These are phyloP conservation scores for Kodamaea lidongshanica DNA, from an alignment of 805 yeast species.

Conservation along the genomic window DNA sequence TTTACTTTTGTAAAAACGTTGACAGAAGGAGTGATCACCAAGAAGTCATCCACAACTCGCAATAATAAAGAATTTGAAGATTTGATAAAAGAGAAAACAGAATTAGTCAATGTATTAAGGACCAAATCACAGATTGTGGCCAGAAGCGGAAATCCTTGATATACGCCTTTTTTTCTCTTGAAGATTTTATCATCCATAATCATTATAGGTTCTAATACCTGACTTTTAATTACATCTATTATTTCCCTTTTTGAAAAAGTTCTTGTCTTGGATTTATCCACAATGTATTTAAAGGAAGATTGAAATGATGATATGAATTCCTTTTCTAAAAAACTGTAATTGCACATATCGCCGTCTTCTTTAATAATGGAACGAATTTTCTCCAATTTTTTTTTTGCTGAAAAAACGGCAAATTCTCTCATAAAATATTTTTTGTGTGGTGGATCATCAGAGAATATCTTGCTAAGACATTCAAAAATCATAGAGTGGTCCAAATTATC, in stretches of 20 bases:
- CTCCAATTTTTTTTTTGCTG: slow-evolving; percentile 5
- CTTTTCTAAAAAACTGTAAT: slow-evolving; percentile 1
- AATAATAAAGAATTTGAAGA: slow-evolving; percentile 36
- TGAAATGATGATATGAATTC: no score
- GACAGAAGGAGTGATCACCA: slow-evolving; percentile 51
- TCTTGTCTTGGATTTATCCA: slow-evolving; percentile 28
- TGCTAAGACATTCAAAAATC: slow-evolving; percentile 28
- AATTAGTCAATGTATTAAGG: slow-evolving; percentile 54
- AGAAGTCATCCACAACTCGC: slow-evolving; percentile 80
- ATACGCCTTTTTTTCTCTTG: slow-evolving; percentile 61
- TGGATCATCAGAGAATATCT: slow-evolving; percentile 21
- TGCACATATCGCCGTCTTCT: slow-evolving; percentile 10
- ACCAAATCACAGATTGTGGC: slow-evolving; percentile 67
- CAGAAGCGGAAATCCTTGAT: slow-evolving; percentile 80
- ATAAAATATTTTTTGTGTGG: slow-evolving; percentile 16
- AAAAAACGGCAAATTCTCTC: slow-evolving; percentile 13
- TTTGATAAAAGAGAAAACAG: slow-evolving; percentile 18
- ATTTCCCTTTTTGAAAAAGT: slow-evolving; percentile 41
- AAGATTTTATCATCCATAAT: slow-evolving; percentile 30
- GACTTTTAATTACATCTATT: slow-evolving; percentile 40
- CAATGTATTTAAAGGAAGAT: slow-evolving; percentile 11
- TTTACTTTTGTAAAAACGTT: slow-evolving; percentile 16
- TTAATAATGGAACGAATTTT: slow-evolving; percentile 11
- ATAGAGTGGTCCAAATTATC: slow-evolving; percentile 57
- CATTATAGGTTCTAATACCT: slow-evolving; percentile 47